Evolutionary conservation across 208 protist species (phyloP).

Genomic region (Crithidia mellificae): DNA sequence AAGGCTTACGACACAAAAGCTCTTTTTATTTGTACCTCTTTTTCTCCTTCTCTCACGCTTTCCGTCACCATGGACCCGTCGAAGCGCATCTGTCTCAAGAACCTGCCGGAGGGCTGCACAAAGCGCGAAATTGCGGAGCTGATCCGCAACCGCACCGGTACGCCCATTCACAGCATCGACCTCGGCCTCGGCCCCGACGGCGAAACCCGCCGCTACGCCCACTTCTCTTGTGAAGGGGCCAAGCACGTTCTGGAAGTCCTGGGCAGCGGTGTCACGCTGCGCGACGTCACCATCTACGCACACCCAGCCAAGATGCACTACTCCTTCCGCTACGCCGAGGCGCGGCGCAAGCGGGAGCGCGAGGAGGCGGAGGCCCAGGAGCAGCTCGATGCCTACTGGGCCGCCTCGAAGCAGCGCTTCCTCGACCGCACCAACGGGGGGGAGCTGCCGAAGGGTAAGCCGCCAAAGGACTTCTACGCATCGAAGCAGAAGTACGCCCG

Average conservation of each 20-base stretch:
- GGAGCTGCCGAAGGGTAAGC: conserved; percentile 45
- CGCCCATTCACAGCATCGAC: conserved; percentile 84
- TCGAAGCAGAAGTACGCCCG: conserved; percentile 55
- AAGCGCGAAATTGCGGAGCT: conserved; percentile 87
- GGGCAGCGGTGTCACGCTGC: conserved; percentile 40
- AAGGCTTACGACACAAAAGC: too few species aligned
- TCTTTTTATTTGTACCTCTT: too few species aligned
- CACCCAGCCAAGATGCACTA: conserved; percentile 70
- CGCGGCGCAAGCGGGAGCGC: conserved; percentile 69
- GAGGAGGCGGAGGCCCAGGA: conserved; percentile 54
- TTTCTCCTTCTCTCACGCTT: background rate
- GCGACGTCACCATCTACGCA: conserved; percentile 43
- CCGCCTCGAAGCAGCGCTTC: conserved; percentile 34
- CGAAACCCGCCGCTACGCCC: conserved; percentile 67
- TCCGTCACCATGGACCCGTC: conserved; percentile 68
- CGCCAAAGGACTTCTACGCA: conserved; percentile 65
- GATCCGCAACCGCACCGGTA: conserved; percentile 74
- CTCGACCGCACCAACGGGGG: conserved; percentile 56
- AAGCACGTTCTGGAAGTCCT: conserved; percentile 80
- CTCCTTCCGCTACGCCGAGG: conserved; percentile 67
- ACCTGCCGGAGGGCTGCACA: conserved; percentile 74
- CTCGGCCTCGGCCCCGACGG: conserved; percentile 67
- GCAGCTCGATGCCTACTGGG: conserved; percentile 40
- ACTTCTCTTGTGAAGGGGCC: conserved; percentile 85
- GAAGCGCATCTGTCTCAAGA: conserved; percentile 87